Conservation (phyloP, 192 early-diverging fungal genomes). For the Coemansia sp. region DNA sequence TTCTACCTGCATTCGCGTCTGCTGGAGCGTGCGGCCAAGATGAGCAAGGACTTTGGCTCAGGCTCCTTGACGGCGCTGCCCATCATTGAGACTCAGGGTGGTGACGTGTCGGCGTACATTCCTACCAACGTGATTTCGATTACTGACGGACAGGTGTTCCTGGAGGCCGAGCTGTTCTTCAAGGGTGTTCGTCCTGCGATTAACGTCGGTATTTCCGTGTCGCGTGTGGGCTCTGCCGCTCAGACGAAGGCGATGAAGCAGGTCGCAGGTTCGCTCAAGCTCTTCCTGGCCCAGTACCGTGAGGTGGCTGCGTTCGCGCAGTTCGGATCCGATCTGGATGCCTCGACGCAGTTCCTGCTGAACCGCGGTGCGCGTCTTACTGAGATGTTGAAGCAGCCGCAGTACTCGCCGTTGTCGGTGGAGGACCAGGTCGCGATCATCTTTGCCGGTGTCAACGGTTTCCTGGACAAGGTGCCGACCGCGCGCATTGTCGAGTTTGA, state of each 20-base stretch:
- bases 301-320: constrained; percentile 99
- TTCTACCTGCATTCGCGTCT: constrained; percentile 99
- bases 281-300: constrained; percentile 99
- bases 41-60: constrained; percentile 93
- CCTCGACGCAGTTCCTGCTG: constrained; percentile 98
- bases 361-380: constrained; percentile 99
- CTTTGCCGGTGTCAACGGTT: constrained; percentile 99
- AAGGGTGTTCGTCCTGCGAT: constrained; percentile 99
- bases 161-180: constrained; percentile 99
- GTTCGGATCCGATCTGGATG: constrained; percentile 99
- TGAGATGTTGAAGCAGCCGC: constrained; percentile 99
- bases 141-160: constrained; percentile 99
- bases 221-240: constrained; percentile 99
- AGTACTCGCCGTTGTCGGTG: constrained; percentile 94
- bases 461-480: constrained; percentile 97
- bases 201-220: constrained; percentile 99
- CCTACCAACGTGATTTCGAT: constrained; percentile 99
- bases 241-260: constrained; percentile 99
- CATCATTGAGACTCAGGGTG: constrained; percentile 99
- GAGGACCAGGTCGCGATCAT: constrained; percentile 98
- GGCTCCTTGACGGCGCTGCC: constrained; percentile 99
- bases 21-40: constrained; percentile 98
- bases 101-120: constrained; percentile 99
- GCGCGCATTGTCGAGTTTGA: constrained; percentile 94
- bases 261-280: constrained; percentile 99